Evolutionary conservation across 129 eudicot genomes (phyloP).

Genomic region (Logfia minima): DNA sequence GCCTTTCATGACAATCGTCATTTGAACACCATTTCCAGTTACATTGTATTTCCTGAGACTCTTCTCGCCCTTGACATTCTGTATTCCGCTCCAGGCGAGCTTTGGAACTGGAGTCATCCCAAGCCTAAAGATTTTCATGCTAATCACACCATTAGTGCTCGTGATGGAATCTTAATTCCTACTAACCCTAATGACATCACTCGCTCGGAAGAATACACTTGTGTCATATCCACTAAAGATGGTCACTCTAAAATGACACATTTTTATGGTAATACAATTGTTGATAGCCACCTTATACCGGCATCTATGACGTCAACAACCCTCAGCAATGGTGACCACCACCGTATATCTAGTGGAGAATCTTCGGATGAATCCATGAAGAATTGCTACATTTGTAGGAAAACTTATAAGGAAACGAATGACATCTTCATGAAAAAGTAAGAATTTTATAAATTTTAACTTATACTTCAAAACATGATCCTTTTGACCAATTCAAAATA

Average conservation of each 20-base stretch:
- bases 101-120: constrained; percentile 23
- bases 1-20: constrained; percentile 10
- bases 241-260: constrained; percentile 6
- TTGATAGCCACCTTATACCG: constrained; percentile 21
- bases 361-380: constrained; percentile 11
- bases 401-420: background rate
- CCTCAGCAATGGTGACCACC: background rate
- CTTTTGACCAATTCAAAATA: background rate
- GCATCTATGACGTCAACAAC: background rate
- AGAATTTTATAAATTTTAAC: background rate
- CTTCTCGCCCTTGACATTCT: constrained; percentile 26
- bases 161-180: background rate
- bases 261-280: constrained; percentile 9
- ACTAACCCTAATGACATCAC: constrained; percentile 1
- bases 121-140: constrained; percentile 6
- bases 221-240: constrained; percentile 26
- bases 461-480: too few species aligned
- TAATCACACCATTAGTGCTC: constrained; percentile 1
- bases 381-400: constrained; percentile 27
- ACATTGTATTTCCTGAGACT: constrained; percentile 24
- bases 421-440: constrained; percentile 20
- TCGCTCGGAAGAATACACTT: constrained; percentile 23
- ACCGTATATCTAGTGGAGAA: background rate
- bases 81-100: constrained; percentile 32
- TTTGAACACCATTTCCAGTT: constrained; percentile 10